Evolutionary conservation across 345 rosid species (phyloP).

Genomic region (Hevea brasiliensis): DNA sequence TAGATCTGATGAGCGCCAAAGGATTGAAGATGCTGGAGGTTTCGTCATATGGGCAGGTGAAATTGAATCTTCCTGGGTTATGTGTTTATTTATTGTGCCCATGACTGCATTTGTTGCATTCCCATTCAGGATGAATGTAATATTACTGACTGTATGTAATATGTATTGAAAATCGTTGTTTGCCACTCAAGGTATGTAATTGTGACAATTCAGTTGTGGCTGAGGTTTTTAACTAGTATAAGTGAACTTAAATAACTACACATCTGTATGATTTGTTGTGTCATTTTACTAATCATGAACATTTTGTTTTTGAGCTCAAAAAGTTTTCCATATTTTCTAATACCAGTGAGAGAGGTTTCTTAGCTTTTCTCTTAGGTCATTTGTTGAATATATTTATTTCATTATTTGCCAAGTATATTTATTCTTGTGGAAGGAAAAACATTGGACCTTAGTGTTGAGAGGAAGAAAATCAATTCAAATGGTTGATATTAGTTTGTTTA

Average conservation of each 20-base stretch:
- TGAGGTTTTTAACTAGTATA: background rate
- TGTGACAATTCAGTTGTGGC: background rate
- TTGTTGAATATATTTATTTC: background rate
- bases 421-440: no score
- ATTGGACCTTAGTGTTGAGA: background rate
- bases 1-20: slow-evolving; percentile 48
- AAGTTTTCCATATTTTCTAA: background rate
- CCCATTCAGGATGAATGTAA: background rate
- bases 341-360: background rate
- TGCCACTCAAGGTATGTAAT: background rate
- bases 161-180: background rate
- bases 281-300: background rate
- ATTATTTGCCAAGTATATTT: no score
- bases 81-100: background rate
- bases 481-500: background rate
- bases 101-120: background rate
- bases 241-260: background rate
- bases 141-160: background rate
- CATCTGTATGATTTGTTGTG: background rate
- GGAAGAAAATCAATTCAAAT: background rate
- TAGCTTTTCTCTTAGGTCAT: background rate
- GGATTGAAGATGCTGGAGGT: slow-evolving; percentile 54
- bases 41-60: slow-evolving; percentile 56
- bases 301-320: background rate
- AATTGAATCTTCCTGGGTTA: slow-evolving; percentile 9